phyloP scores from a whole-genome alignment of 106 monocot genomes.

The Phalaenopsis equestris region DNA sequence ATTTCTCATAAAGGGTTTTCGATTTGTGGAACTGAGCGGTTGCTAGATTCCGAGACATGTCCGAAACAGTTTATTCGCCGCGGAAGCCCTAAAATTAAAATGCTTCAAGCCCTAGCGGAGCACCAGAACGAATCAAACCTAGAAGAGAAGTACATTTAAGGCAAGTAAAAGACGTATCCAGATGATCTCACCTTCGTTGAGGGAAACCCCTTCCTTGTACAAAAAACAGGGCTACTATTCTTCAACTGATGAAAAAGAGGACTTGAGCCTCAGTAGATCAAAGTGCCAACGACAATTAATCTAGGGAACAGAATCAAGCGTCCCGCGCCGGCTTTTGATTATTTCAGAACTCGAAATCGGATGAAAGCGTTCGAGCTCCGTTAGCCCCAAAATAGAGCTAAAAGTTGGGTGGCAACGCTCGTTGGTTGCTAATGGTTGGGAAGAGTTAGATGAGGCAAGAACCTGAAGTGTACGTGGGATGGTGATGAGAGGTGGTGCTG shows the following conservation, averaged over 20 bases:
- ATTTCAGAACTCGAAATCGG: not conserved
- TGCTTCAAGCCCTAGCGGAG: not conserved
- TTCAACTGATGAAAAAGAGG: not conserved
- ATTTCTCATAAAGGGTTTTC: slow-evolving; percentile 93
- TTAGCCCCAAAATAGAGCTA: not conserved
- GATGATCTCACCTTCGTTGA: not conserved
- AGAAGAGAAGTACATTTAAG: not conserved
- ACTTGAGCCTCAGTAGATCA: not conserved
- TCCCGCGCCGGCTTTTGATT: not conserved
- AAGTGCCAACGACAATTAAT: not conserved
- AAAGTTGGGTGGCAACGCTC: not conserved
- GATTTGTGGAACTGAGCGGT: slow-evolving; percentile 65
- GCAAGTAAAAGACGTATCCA: not conserved
- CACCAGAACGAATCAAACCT: not conserved
- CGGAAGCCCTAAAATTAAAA: not conserved
- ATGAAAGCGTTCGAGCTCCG: not conserved
- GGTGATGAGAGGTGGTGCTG: no score
- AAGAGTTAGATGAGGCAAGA: not conserved
- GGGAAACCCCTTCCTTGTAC: not conserved
- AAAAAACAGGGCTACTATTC: not conserved
- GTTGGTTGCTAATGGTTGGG: not conserved
- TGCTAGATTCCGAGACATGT: slow-evolving; percentile 62
- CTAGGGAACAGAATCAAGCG: not conserved
- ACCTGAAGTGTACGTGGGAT: not conserved
- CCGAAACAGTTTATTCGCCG: not conserved